Evolutionary conservation across 495 filamentous ascomycete genomes (phyloP), one percentile per base, ranked within the genome.

Genomic region (Tuber aestivum): DNA sequence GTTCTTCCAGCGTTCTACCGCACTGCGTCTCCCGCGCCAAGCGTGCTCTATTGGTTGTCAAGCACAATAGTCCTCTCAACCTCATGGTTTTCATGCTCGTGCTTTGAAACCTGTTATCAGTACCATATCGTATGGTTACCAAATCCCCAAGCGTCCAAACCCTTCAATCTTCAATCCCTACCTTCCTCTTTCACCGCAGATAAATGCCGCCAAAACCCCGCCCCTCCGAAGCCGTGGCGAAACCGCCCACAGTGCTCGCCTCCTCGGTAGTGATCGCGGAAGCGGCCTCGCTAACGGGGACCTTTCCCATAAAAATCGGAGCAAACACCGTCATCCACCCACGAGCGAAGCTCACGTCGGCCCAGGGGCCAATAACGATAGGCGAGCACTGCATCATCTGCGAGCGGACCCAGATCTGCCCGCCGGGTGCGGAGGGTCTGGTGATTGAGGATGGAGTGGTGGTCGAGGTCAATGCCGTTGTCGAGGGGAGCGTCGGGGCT

Each of bases 241-340:
- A 89, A 81, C 90, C 94, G 0, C 90, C 92, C 20, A 86, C 92
- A 76, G 88, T 89, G 81, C 89, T 93, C 81, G 89, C 93, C 75
- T 87, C 91, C 4, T 88, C 87, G 38, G 86, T 92, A 75, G 89
- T 89, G 69, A 91, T 97, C 82, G 88, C 93, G 81, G 92, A 95
- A 78, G 89, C 89, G n/a, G 92, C 91, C 10, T 80, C 89, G 14
- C 86, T 97, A 75, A 89, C 89, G 9, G 94, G 94, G 38, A 89
- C 87, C 5, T 86, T 94, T 84, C 87, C 87, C 23, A 91, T 97
- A 74, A 89, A 87, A 65, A 89, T 97, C 79, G 89, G 89, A 75
- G 85, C 88, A 45, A 89, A 92, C 82, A 90, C 89, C 23, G 88
- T 97, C n/a, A 85, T 97, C 74, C 94, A 97, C 84, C 94, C 94